Base-by-base conservation (phyloP, 768 basidiomycete species). In the Lactarius evosmus region DNA sequence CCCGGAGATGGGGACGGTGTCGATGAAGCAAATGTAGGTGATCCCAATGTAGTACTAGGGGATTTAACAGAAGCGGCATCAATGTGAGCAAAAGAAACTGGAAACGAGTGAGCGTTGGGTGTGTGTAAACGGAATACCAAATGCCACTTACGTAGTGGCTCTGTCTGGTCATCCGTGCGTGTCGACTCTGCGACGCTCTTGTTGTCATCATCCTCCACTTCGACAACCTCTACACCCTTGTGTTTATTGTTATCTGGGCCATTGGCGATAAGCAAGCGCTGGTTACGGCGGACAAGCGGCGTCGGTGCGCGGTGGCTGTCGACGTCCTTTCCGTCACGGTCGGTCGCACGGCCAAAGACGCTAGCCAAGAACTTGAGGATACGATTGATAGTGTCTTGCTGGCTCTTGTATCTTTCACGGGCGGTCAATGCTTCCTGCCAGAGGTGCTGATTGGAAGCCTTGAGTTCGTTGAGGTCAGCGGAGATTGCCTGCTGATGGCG, bases 321-420 rank as follows among this genome's bases (percentile, higher is more conserved):
- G 51, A 70, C 73, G 50, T 70, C 73, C 57, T 74, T 79, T 63
- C 78, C 74, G 52, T 75, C 78, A 1, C 78, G 77, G 0, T 72
- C 69, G 8, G 70, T 67, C 0, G 68, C 59, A 59, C 80, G 82
- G 14, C 89, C 89, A 76, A 98, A 98, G 3, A 98, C 89, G 14
- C 93, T 88, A 11, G 95, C 95, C 60, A 99, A 77, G 75, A 99
- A 98, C 65, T 93, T 90, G 67, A 99, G 83, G 65, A 99, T 98
- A 60, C 92, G 80, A 71, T 97, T 94, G 73, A 98, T 94, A 25
- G 94, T 97, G 73, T 98, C 95, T 71, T 97, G 90, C 68, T 98
- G 95, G 71, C 92, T 95, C 73, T 93, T 87, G 71, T 96, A 88
- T 61, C 86, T 83, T 67, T 88, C 85, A 17, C 94, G 80, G 2